phyloP scores from a whole-genome alignment of 139 green algal genomes.

The Haematococcus lacustris region DNA sequence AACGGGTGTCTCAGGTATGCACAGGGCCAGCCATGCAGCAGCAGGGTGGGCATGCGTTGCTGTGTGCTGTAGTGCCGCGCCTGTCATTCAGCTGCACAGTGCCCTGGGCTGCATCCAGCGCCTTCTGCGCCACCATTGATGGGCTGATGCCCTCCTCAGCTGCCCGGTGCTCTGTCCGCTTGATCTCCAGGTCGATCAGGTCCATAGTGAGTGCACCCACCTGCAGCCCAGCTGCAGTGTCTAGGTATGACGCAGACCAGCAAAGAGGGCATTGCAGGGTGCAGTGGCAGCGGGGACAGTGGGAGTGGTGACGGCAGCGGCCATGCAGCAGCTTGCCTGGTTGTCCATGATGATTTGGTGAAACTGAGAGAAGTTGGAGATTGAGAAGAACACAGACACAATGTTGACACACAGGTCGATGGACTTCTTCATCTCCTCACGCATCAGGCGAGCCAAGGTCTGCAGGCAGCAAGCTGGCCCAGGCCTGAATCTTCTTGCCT shows the following conservation, averaged over 20 bases:
- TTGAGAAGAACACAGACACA: slow-evolving; percentile 62
- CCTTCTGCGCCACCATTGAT: slow-evolving; percentile 45
- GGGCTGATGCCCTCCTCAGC: slow-evolving; percentile 46
- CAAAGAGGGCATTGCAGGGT: too few species aligned
- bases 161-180: slow-evolving; percentile 52
- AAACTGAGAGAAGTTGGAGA: slow-evolving; percentile 71
- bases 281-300: too few species aligned
- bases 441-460: slow-evolving; percentile 65
- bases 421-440: slow-evolving; percentile 69
- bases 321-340: slow-evolving; percentile 44
- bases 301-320: too few species aligned
- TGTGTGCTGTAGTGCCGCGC: slow-evolving; percentile 1
- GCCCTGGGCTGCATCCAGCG: slow-evolving; percentile 32
- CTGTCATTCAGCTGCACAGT: slow-evolving; percentile 23
- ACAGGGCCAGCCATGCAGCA: too few species aligned
- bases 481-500: too few species aligned
- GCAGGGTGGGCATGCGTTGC: neutral
- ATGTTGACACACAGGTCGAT: slow-evolving; percentile 73
- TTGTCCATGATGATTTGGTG: slow-evolving; percentile 64
- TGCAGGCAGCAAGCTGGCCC: slow-evolving; percentile 6
- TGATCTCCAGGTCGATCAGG: slow-evolving; percentile 74
- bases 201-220: slow-evolving; percentile 73
- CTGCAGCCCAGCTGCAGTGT: slow-evolving; percentile 15
- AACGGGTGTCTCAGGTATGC: too few species aligned
- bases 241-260: too few species aligned